Percentiles rank a stretch among this genome's conserved stretches.
Evolutionary conservation across 129 eudicot genomes (phyloP).

Genomic region (Artemisia argyi): DNA sequence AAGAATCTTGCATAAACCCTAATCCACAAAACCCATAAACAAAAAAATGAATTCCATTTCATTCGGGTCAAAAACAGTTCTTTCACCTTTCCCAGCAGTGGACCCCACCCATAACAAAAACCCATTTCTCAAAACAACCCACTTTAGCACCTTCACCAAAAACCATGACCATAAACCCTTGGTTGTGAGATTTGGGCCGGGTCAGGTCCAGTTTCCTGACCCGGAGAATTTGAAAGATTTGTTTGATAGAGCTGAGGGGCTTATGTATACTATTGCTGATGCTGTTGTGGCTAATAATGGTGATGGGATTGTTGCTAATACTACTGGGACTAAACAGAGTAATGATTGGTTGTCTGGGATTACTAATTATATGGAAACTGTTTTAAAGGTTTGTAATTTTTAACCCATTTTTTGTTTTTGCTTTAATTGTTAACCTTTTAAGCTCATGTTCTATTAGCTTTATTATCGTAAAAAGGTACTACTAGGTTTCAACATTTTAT

Average conservation of each 20-base stretch:
- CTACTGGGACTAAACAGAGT: slow-evolving; percentile 47
- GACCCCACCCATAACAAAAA: slow-evolving; percentile 40
- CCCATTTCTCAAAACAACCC: slow-evolving; percentile 47
- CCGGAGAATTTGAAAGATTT: slow-evolving; percentile 56
- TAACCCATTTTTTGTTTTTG: too few species aligned
- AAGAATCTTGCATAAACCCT: slow-evolving; percentile 17
- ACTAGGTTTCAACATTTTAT: too few species aligned
- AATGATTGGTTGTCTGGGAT: slow-evolving; percentile 92
- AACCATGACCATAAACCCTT: slow-evolving; percentile 41
- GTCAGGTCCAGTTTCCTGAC: slow-evolving; percentile 64
- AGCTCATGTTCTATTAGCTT: too few species aligned
- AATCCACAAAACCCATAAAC: neutral
- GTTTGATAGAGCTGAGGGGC: slow-evolving; percentile 68
- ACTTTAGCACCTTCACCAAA: slow-evolving; percentile 21
- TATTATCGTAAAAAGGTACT: too few species aligned
- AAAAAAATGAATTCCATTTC: slow-evolving; percentile 28
- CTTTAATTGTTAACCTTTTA: neutral
- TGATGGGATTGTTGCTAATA: slow-evolving; percentile 36
- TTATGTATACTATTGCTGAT: slow-evolving; percentile 80
- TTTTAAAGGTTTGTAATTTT: slow-evolving; percentile 59
- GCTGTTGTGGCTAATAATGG: slow-evolving; percentile 61
- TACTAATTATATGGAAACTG: slow-evolving; percentile 71
- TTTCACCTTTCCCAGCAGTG: slow-evolving; percentile 42
- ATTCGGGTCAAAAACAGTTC: slow-evolving; percentile 42
- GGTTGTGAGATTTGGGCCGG: slow-evolving; percentile 65